Conservation (phyloP, 2,329 filamentous ascomycete genomes). For the Geosmithia putterillii region DNA sequence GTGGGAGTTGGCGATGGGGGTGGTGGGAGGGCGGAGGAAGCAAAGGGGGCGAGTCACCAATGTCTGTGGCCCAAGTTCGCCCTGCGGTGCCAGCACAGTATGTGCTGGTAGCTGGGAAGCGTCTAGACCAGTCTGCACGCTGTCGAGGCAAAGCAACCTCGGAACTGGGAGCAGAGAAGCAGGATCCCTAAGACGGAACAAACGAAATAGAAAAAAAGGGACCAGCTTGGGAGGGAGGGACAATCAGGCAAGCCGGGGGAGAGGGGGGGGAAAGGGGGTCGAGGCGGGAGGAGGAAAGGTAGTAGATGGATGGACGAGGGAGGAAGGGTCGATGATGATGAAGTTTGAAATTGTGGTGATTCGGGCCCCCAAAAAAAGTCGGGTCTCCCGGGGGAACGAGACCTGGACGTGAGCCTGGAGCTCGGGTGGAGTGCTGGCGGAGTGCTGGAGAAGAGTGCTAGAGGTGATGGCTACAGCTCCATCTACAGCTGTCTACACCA, state of each 20-base stretch:
- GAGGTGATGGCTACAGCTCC: too few species aligned
- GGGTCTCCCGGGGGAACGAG: background rate
- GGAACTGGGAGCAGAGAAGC: background rate
- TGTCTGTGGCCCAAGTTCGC: constrained; percentile 1
- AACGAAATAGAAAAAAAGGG: background rate
- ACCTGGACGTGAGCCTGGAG: too few species aligned
- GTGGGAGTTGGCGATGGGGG: too few species aligned
- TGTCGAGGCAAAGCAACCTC: background rate
- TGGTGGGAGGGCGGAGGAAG: background rate
- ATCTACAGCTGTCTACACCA: background rate
- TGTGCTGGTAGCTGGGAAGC: background rate
- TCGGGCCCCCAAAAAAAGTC: constrained; percentile 3
- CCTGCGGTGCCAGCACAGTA: background rate
- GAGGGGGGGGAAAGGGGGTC: constrained; percentile 5
- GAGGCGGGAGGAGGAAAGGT: constrained; percentile 1
- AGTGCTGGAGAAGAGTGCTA: background rate
- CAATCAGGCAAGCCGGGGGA: constrained; percentile 23
- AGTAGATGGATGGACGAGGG: constrained; percentile 1
- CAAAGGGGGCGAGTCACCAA: background rate
- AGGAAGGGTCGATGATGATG: constrained; percentile 2
- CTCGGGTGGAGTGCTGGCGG: background rate
- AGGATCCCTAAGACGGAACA: background rate
- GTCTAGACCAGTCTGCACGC: background rate
- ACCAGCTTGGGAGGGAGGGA: constrained; percentile 9
- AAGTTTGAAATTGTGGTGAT: constrained; percentile 2